Evolutionary conservation across 1,284 basidiomycete species (phyloP), one percentile per base, ranked within the genome.

Genomic region (Ustilago xerochloae): DNA sequence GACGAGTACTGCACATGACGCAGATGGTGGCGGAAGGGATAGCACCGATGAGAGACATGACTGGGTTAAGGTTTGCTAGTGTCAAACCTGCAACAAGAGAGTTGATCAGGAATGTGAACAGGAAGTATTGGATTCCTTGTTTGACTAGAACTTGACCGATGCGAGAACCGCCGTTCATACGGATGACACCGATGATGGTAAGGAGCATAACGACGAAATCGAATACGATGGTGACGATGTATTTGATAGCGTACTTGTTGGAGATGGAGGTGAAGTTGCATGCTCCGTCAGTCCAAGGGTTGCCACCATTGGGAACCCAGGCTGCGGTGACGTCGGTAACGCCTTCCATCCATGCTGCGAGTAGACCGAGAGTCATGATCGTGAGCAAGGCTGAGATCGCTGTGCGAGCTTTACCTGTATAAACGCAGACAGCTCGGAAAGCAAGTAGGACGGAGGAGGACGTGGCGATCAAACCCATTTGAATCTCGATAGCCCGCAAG

Each of bases 81-180:
- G 75, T 75, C 16, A 77, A 46, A 16, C 59, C 73, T 6, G 72
- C 58, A n/a, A 77, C 62, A 32, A 77, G 55, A 2, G 67, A 29
- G 53, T 79, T 77, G 62, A 63, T 63, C 26, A 75, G 33, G 51
- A 75, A 65, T 0, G 77, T 77, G 20, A 63, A 50, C 15, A 74
- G 30, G 56, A 80, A 80, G 62, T 80, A 80, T 58, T 75, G 49
- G 20, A 77, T 38, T 6, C 78, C 78, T 33, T 80, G 78, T 47
- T 65, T 52, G 56, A 80, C 53, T 12, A 80, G 54, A 3, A 77
- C 43, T 28, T 41, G 28, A 10, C 78, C 78, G 53, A 80, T 78
- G 32, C 74, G 75, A 16, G 65, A 68, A 12, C 58, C 53, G 24
- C 56, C 45, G 53, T 61, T 61, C 77, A 78, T 67, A n/a, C 67